Evolutionary conservation across 176 grass and related monocot species (phyloP), one percentile per base, ranked within the genome.

Genomic region (Juncus effusus): DNA sequence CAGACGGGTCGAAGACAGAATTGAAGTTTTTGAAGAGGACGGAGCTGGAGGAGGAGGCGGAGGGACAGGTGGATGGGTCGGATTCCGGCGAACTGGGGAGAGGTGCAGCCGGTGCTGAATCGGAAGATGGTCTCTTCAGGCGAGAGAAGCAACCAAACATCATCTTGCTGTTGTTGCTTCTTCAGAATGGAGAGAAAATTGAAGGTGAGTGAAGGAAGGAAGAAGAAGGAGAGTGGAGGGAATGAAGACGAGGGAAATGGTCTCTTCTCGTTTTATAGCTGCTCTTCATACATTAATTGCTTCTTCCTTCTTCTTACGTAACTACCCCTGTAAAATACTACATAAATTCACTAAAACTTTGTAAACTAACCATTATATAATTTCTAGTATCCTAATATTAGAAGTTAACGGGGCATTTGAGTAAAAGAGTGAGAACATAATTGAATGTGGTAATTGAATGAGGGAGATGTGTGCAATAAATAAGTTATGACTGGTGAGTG

Each of bases 91-190:
- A 67, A 36, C 66, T 73, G 3, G 78, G 69, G 40, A 66, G 61
- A 19, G 54, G 67, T 54, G 7, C 42, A 63, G 72, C 72, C 62
- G 72, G 72, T 4, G 59, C 72, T 19, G 69, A 63, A 3, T 64
- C 16, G 8, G 65, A 16, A 3, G 79, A 4, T 60, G 90, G 85
- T 9, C 79, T 76, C 57, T 84, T 81, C 13, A 69, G 82, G 70
- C 90, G 74, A 60, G 82, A 86, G 90, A 95, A 95, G 77, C 90
- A 95, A 2, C 90, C 85, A 4, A 95, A 73, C 90, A 95, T 89
- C 37, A 38, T 67, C 54, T 39, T 56, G 59, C 8, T 68, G 36
- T 47, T 12, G 10, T 38, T 61, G n/a, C 61, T 10, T 10, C 52
- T 59, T 70, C 6, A 57, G 9, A 44, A 3, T 42, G 54, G 45